phyloP scores from a whole-genome alignment of 2,329 filamentous ascomycete genomes.

The Calonectria crousiana region DNA sequence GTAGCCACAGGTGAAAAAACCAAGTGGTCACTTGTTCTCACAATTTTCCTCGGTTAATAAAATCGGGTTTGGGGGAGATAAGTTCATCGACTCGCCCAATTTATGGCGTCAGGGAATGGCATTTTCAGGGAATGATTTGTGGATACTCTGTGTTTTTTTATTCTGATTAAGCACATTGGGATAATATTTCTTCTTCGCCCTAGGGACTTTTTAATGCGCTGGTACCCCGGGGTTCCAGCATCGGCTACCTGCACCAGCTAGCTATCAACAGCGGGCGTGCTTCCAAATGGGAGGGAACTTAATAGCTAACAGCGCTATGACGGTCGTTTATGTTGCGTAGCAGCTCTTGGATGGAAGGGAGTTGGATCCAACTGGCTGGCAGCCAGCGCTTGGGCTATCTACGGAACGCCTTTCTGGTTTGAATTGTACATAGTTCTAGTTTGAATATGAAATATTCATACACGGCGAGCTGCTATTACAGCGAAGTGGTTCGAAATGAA shows the following conservation, averaged over 20 bases:
- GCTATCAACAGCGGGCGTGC: conserved; percentile 7
- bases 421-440: conserved; percentile 35
- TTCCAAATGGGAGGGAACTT: not conserved
- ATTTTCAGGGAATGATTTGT: conserved; percentile 36
- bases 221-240: conserved; percentile 23
- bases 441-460: conserved; percentile 37
- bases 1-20: conserved; percentile 15
- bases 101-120: conserved; percentile 39
- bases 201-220: conserved; percentile 35
- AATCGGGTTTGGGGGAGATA: conserved; percentile 27
- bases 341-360: conserved; percentile 18
- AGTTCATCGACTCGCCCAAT: conserved; percentile 33
- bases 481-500: not conserved
- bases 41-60: conserved; percentile 27
- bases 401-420: conserved; percentile 18
- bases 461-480: not conserved
- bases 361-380: conserved; percentile 14
- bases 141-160: conserved; percentile 30
- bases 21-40: conserved; percentile 29
- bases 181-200: conserved; percentile 27
- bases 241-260: conserved; percentile 27
- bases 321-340: conserved; percentile 22
- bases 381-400: conserved; percentile 22
- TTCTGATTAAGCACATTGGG: conserved; percentile 30
- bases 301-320: conserved; percentile 10